Conservation (phyloP, 2,329 filamentous ascomycete genomes). For the Spiromastix sp. region DNA sequence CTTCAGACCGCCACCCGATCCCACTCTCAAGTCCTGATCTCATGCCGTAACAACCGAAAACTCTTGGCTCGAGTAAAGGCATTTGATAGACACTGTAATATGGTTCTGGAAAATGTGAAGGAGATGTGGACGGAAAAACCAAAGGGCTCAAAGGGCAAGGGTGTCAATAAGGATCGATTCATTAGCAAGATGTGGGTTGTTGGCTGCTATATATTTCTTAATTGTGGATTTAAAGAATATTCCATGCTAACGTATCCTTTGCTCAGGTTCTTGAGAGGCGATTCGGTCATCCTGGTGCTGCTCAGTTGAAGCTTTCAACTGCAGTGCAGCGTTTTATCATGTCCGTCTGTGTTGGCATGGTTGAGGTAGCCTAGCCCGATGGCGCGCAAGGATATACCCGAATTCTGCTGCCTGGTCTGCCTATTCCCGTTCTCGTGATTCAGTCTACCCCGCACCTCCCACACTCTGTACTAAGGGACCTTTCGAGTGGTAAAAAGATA, state of each 20-base stretch:
- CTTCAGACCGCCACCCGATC: slow-evolving; percentile 93
- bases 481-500: background rate
- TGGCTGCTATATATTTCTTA: slow-evolving; percentile 4
- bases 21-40: slow-evolving; percentile 93
- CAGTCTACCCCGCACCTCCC: background rate
- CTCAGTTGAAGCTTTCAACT: slow-evolving; percentile 50
- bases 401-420: background rate
- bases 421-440: background rate
- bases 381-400: background rate
- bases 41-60: slow-evolving; percentile 96
- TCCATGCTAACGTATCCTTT: background rate
- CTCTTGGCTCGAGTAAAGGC: slow-evolving; percentile 94
- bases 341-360: background rate
- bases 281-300: slow-evolving; percentile 78
- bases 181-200: slow-evolving; percentile 83
- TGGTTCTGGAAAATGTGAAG: slow-evolving; percentile 95
- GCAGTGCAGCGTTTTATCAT: slow-evolving; percentile 3
- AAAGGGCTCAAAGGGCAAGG: slow-evolving; percentile 75
- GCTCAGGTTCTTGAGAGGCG: slow-evolving; percentile 68
- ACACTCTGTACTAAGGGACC: background rate
- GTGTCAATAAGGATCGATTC: slow-evolving; percentile 96
- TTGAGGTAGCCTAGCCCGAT: background rate
- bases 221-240: slow-evolving; percentile 1
- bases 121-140: slow-evolving; percentile 99
- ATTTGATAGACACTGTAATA: slow-evolving; percentile 98